A percentile compares a stretch with the other conserved stretches of the same genome.
These are phyloP conservation scores for Amanita rimosa DNA, from an alignment of 768 basidiomycete species.

Conservation along the genomic window DNA sequence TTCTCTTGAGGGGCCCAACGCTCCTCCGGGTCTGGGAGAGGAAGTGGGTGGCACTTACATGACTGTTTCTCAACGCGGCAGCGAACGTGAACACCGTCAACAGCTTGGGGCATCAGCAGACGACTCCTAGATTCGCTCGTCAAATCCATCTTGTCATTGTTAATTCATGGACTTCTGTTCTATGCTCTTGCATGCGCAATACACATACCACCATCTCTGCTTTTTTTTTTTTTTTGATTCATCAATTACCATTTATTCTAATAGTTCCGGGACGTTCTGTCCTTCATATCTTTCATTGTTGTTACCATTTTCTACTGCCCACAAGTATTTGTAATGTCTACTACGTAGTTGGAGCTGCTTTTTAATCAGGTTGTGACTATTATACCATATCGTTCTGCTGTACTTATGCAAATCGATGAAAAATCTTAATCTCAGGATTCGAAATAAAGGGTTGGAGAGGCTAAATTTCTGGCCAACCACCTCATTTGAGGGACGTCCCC, in stretches of 20 bases:
- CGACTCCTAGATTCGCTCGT: constrained; percentile 15
- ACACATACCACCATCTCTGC: neutral
- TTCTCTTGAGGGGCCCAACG: constrained; percentile 35
- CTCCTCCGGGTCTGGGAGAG: constrained; percentile 66
- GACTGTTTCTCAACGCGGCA: constrained; percentile 73
- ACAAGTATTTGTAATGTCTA: constrained; percentile 3
- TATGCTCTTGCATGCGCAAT: constrained; percentile 7
- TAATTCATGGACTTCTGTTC: constrained; percentile 1
- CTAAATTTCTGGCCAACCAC: no score
- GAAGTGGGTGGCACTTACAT: constrained; percentile 80
- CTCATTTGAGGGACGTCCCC: neutral
- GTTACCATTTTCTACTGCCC: neutral
- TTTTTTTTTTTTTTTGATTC: neutral
- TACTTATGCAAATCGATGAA: constrained; percentile 3
- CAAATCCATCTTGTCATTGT: neutral
- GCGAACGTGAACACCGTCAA: constrained; percentile 52
- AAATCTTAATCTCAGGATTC: neutral
- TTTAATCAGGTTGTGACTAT: constrained; percentile 5
- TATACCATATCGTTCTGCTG: constrained; percentile 4
- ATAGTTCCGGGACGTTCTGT: neutral
- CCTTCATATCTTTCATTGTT: neutral
- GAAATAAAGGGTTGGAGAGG: no score
- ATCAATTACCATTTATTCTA: neutral
- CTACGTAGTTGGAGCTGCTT: neutral
- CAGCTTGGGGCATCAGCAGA: constrained; percentile 14